These are phyloP conservation scores for Cicer chorassanicum DNA, from an alignment of 306 rosid genomes.

Conservation along the genomic window DNA sequence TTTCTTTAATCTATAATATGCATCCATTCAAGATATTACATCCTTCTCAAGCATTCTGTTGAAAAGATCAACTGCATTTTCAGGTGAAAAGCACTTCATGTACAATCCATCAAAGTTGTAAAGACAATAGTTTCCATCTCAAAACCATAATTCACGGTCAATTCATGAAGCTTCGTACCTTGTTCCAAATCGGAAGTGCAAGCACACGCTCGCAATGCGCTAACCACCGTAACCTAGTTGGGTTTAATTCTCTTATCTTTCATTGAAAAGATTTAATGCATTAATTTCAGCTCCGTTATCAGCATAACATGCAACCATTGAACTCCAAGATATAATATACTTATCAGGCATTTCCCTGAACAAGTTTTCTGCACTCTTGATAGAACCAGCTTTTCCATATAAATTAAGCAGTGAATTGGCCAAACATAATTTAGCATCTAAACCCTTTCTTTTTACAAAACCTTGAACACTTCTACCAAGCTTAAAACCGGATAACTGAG, in stretches of 20 bases:
- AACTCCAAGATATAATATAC: conserved; percentile 86
- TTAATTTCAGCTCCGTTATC: conserved; percentile 60
- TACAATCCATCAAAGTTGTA: conserved; percentile 73
- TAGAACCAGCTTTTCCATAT: conserved; percentile 63
- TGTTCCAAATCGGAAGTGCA: conserved; percentile 56
- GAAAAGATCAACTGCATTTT: conserved; percentile 61
- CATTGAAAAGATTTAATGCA: conserved; percentile 61
- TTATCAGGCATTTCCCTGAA: conserved; percentile 58
- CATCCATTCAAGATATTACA: conserved; percentile 58
- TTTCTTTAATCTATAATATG: too few species aligned
- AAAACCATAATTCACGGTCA: conserved; percentile 51
- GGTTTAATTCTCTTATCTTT: conserved; percentile 58
- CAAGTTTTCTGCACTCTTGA: conserved; percentile 59
- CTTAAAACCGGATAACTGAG: conserved; percentile 56
- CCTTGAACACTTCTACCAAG: conserved; percentile 71
- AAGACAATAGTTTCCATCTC: conserved; percentile 63
- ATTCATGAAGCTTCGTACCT: conserved; percentile 70
- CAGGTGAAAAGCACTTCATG: conserved; percentile 73
- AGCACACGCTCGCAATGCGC: conserved; percentile 76
- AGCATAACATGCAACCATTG: conserved; percentile 78
- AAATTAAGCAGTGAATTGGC: conserved; percentile 67
- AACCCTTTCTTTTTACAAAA: conserved; percentile 59
- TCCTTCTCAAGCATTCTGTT: conserved; percentile 72
- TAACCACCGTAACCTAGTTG: conserved; percentile 61
- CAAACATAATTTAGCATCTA: conserved; percentile 52